Evolutionary conservation across 805 yeast genomes (phyloP), one percentile per base, ranked within the genome.

Genomic region (Wickerhamomyces chaumierensis): DNA sequence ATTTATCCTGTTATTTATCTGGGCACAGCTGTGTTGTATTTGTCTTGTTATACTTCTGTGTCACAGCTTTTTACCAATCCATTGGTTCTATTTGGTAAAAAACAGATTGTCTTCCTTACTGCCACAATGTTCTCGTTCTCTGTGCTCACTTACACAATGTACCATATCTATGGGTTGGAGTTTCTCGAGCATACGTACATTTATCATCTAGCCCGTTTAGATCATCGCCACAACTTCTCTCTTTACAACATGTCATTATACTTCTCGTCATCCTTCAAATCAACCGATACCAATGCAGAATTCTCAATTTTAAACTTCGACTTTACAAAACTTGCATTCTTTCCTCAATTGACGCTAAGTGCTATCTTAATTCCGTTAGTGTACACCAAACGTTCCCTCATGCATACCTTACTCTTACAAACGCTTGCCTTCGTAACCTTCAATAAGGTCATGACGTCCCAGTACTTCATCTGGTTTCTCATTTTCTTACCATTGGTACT

Each of bases 181-280:
- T 90, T 80, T 53, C 42, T 92, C 12, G 64, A 74, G 33, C 83
- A 90, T 48, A 71, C 96, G 0, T 87, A 84, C 54, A 53, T 86
- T 4, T 88, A 90, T 55, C 98, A 90, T 57, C 61, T 90, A 33
- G 66, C 73, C 8, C 66, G 98, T 43, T 59, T 85, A 4, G 98
- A 92, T 57, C 98, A 92, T 58, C 73, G 98, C 36, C 98, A 92
- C 60, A 92, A 92, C 59, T 92, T 92, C 55, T 84, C 95, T 4
- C 65, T 88, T 2, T 92, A 88, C 71, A 83, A 88, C 56, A 63
- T 85, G 12, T 63, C 79, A 18, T 62, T 92, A 32, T 82, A 81
- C 56, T 73, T 71, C 53, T 69, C 70, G 35, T 78, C 87, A 21
- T 21, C 23, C 9, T 9, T 21, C 23, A 7, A 6, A 21, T 7